Base-by-base conservation (phyloP, 2,329 filamentous ascomycete genomes). In the Clarireedia monteithiana region DNA sequence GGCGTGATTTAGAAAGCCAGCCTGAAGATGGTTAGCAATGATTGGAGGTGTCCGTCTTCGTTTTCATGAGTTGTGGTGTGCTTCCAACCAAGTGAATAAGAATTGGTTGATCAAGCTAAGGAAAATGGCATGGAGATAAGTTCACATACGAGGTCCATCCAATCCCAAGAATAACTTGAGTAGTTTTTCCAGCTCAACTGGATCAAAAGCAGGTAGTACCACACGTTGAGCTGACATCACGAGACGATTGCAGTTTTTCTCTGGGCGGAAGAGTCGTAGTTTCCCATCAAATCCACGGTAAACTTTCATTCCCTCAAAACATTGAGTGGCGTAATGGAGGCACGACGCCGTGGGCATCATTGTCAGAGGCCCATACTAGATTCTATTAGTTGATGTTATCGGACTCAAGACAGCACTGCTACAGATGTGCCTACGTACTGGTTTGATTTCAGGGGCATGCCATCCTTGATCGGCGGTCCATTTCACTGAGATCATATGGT, bases 401-500 rank as follows among this genome's bases (percentile, higher is more conserved):
- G 14, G 14, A 1, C 26, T n/a, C 2, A 17, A 5, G 24, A 9
- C 5, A 12, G 17, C 44, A 36, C n/a, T 30, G 20, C 10, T 6
- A 15, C 17, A n/a, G 6, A n/a, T 12, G 15, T 9, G 17, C 15
- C 7, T 12, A 40, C 85, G 71, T 88, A 92, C 27, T 88, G 87
- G 69, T 82, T 81, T 56, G 94, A 78, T 65, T 86, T 79, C 1
- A 36, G 89, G 89, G 1, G 80, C 75, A 36, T 79, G 76, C 89
- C 89, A 95, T 65, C 89, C 89, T 30, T 72, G 66, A 47, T 75
- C 69, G 24, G 71, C 74, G 38, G 77, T 83, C 89, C 89, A 95
- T 56, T 74, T 73, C 27, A 77, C 84, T 48, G 82, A 84, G 64
- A 92, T 76, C 89, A 95, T 57, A 77, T 96, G 91, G 77, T 96